Evolutionary conservation across 345 rosid genomes (phyloP).

Genomic region (Ceriops decandra): DNA sequence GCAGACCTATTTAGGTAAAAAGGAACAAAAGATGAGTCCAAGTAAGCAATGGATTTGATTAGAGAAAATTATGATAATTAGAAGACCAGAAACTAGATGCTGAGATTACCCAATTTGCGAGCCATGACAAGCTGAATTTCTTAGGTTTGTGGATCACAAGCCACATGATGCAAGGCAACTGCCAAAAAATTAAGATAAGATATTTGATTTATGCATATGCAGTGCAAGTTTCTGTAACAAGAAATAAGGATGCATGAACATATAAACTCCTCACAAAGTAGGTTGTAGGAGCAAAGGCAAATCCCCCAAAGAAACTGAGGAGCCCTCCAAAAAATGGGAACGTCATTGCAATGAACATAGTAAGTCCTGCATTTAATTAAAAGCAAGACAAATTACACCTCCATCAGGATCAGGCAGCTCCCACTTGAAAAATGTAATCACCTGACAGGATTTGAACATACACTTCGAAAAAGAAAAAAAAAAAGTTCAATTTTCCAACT

Average conservation of each 20-base stretch:
- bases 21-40: not conserved
- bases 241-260: not conserved
- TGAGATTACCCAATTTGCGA: constrained; percentile 51
- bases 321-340: constrained; percentile 77
- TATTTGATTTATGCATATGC: not conserved
- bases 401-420: not conserved
- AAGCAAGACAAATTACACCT: not conserved
- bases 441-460: too few species aligned
- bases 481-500: not conserved
- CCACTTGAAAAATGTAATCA: not conserved
- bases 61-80: not conserved
- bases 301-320: constrained; percentile 76
- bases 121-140: constrained; percentile 63
- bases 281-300: constrained; percentile 73
- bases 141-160: constrained; percentile 58
- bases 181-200: constrained; percentile 8
- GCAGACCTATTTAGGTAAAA: constrained; percentile 31
- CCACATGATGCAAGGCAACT: constrained; percentile 88
- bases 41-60: not conserved
- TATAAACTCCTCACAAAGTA: constrained; percentile 43
- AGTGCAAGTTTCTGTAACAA: not conserved
- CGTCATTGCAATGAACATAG: constrained; percentile 50
- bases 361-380: constrained; percentile 37
- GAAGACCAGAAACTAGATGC: not conserved
- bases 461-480: too few species aligned